A percentile compares a stretch with the other conserved stretches of the same genome.
phyloP scores from a whole-genome alignment of 805 yeast genomes.

The Saturnispora diversa region DNA sequence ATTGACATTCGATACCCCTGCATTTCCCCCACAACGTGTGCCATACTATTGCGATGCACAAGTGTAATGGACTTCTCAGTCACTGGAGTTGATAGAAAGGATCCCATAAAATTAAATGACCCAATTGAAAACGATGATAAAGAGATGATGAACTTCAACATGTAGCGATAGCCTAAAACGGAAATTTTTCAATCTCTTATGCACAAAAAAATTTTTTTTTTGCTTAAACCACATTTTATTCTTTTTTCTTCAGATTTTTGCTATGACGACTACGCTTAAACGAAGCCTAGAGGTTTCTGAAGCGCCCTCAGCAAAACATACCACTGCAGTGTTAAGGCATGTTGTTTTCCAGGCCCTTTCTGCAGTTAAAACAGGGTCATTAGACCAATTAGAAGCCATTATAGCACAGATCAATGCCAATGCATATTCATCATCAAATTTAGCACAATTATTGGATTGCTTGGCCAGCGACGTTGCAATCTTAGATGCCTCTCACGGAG shows the following conservation, averaged over 20 bases:
- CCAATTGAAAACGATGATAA: not conserved
- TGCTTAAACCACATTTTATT: not conserved
- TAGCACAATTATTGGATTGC: slow-evolving; percentile 5
- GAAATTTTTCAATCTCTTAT: slow-evolving; percentile 2
- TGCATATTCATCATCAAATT: slow-evolving; percentile 3
- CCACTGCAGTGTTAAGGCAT: slow-evolving; percentile 4
- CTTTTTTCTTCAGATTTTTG: not conserved
- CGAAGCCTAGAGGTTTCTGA: not conserved
- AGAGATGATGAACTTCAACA: not conserved
- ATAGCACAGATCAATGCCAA: slow-evolving; percentile 5
- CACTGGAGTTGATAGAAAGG: slow-evolving; percentile 63
- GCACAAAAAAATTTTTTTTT: slow-evolving; percentile 3
- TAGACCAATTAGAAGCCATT: slow-evolving; percentile 8
- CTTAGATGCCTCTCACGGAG: slow-evolving; percentile 4
- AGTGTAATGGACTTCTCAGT: slow-evolving; percentile 56
- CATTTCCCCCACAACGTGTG: slow-evolving; percentile 65
- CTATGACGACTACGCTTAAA: slow-evolving; percentile 3
- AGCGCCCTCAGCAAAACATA: not conserved
- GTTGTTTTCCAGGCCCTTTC: slow-evolving; percentile 7
- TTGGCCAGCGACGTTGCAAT: slow-evolving; percentile 1
- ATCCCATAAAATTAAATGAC: slow-evolving; percentile 74
- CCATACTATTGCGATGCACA: slow-evolving; percentile 36
- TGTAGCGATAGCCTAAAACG: slow-evolving; percentile 1
- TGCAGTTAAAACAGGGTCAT: slow-evolving; percentile 1
- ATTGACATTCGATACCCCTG: slow-evolving; percentile 68